Evolutionary conservation across 1,284 basidiomycete species (phyloP).

Genomic region (Volvariella surrecta): DNA sequence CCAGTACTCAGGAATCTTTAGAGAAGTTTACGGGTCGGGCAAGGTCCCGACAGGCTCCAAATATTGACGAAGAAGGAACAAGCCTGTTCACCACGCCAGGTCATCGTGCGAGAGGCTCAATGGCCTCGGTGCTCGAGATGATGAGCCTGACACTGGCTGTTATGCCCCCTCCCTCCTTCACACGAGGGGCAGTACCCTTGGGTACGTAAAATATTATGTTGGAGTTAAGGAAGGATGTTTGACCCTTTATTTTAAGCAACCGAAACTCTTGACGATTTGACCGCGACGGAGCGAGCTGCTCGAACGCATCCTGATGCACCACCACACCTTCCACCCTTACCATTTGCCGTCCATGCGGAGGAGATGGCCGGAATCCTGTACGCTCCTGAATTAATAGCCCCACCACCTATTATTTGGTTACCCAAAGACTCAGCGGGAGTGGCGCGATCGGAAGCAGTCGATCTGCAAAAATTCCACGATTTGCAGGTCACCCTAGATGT

Average conservation of each 20-base stretch:
- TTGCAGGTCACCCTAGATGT: conserved; percentile 60
- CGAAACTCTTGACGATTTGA: conserved; percentile 70
- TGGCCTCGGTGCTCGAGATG: conserved; percentile 73
- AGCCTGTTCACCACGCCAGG: conserved; percentile 43
- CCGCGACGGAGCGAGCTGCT: conserved; percentile 68
- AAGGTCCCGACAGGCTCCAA: conserved; percentile 21
- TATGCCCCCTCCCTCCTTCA: conserved; percentile 48
- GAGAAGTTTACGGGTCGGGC: conserved; percentile 41
- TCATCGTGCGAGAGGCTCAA: conserved; percentile 48
- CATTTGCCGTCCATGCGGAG: conserved; percentile 65
- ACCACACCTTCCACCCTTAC: conserved; percentile 58
- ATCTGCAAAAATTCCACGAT: conserved; percentile 63
- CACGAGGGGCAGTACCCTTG: conserved; percentile 55
- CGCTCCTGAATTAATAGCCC: conserved; percentile 70
- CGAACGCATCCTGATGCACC: conserved; percentile 72
- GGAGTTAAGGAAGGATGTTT: conserved; percentile 19
- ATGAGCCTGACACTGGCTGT: conserved; percentile 70
- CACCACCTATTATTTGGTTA: conserved; percentile 72
- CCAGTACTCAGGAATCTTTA: conserved; percentile 52
- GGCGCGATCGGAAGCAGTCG: conserved; percentile 59
- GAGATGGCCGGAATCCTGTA: conserved; percentile 73
- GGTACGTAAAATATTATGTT: conserved; percentile 33
- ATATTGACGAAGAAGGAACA: conserved; percentile 40
- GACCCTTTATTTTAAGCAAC: conserved; percentile 35
- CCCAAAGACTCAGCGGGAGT: conserved; percentile 67